These are phyloP conservation scores for Metarhizium guizhouense DNA, from an alignment of 2,329 filamentous ascomycete species.

Conservation along the genomic window DNA sequence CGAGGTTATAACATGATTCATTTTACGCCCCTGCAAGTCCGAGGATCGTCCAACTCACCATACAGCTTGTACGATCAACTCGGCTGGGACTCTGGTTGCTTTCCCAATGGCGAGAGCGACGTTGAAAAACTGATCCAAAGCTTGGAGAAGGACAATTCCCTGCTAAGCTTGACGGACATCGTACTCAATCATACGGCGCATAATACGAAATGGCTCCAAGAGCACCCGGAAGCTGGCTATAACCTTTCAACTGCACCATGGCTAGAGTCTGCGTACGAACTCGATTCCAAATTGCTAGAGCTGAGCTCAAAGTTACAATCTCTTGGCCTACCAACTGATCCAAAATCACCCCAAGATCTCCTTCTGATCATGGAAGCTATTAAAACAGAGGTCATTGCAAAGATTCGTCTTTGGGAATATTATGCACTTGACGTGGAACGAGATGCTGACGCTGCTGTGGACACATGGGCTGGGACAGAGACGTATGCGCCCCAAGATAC, in stretches of 20 bases:
- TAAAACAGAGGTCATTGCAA: constrained; percentile 69
- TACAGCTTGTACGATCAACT: constrained; percentile 96
- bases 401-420: constrained; percentile 84
- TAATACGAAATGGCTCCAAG: constrained; percentile 88
- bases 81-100: constrained; percentile 70
- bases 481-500: constrained; percentile 42
- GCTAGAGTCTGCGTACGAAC: constrained; percentile 54
- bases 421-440: constrained; percentile 75
- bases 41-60: constrained; percentile 87
- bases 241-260: constrained; percentile 84
- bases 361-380: constrained; percentile 74
- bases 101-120: constrained; percentile 79
- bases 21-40: constrained; percentile 86
- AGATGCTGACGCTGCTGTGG: constrained; percentile 58
- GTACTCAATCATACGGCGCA: constrained; percentile 97
- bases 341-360: constrained; percentile 65
- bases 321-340: constrained; percentile 65
- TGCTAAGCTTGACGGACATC: constrained; percentile 88
- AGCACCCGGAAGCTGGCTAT: constrained; percentile 93
- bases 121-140: constrained; percentile 66
- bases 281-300: constrained; percentile 58
- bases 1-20: constrained; percentile 98
- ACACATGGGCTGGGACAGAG: constrained; percentile 60
- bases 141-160: constrained; percentile 75
- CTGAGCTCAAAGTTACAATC: constrained; percentile 65